Conservation (phyloP, 176 grass and related monocot genomes). For the Triticum monococcum region DNA sequence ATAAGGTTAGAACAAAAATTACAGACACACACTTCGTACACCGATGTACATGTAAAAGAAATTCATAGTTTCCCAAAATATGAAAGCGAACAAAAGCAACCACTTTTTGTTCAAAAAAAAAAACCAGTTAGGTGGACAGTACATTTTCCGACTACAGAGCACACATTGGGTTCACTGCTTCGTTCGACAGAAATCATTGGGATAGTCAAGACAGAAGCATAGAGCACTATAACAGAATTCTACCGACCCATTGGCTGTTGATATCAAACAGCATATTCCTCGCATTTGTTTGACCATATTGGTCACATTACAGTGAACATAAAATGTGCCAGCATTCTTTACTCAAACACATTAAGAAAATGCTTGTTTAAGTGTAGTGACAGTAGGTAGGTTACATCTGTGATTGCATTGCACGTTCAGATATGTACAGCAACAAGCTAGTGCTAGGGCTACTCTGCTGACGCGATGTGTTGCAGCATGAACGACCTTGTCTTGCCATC, state of each 20-base stretch:
- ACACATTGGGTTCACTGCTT: no score
- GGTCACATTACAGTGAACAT: background rate
- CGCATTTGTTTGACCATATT: background rate
- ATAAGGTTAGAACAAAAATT: no score
- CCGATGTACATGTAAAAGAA: no score
- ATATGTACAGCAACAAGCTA: background rate
- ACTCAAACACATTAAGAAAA: background rate
- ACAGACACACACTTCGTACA: no score
- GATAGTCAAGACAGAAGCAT: no score
- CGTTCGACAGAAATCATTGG: no score
- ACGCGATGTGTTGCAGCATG: conserved; percentile 66
- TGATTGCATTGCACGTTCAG: background rate
- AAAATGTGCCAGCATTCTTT: background rate
- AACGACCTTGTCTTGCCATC: conserved; percentile 73
- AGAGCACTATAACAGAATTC: background rate
- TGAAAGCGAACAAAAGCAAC: no score
- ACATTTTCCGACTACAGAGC: no score
- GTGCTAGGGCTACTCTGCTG: background rate
- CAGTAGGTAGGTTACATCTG: background rate
- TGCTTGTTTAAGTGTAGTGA: background rate
- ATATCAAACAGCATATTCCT: no score
- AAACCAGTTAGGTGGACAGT: no score
- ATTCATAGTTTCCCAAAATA: no score
- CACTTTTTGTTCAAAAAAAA: no score
- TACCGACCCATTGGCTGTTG: background rate